Base-by-base conservation (phyloP, 768 basidiomycete species). In the Stropharia rugosoannulata region DNA sequence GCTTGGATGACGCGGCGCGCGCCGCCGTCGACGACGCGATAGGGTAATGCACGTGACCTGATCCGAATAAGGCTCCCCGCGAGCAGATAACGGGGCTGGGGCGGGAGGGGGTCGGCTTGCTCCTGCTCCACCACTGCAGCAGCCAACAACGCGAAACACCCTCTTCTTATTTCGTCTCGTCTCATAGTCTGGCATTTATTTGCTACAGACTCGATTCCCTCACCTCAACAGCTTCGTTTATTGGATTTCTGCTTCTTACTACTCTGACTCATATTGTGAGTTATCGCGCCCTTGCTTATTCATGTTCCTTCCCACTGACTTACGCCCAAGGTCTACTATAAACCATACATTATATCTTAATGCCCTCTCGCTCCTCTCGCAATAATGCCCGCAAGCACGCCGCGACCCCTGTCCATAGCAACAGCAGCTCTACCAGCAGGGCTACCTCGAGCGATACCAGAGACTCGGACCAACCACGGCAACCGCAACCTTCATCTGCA, bases 151-250 rank as follows among this genome's bases (percentile, higher is more conserved):
- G 19, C 42, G 43, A 47, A 51, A 41, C 29, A 32, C 29, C 16
- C n/a, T 19, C 13, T 36, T 47, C 27, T 16, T 36, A 42, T 39
- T 44, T 54, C 13, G 29, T 18, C 39, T 36, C 48, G 18, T 49
- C 25, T 38, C 12, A 37, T 22, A 54, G 56, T 59, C 60, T 54
- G 60, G 57, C 63, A 64, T 64, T 62, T 39, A 43, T 52, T 64
- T 62, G 60, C 56, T 52, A 12, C 22, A 16, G 57, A 49, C 51
- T 35, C 29, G 27, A 22, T 41, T 22, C 35, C 29, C 16, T 25
- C 22, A 32, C 13, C 18, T 19, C 29, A 32, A 32, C 29, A 32
- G 22, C 29, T 36, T 35, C 29, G 46, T 18, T 53, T 54, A n/a
- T 29, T 43, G 41, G 35, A 39, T 44, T 45, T 32, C 42, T 43